Conservation (phyloP, 257 asterid genomes). For the Hygrophila difformis region DNA sequence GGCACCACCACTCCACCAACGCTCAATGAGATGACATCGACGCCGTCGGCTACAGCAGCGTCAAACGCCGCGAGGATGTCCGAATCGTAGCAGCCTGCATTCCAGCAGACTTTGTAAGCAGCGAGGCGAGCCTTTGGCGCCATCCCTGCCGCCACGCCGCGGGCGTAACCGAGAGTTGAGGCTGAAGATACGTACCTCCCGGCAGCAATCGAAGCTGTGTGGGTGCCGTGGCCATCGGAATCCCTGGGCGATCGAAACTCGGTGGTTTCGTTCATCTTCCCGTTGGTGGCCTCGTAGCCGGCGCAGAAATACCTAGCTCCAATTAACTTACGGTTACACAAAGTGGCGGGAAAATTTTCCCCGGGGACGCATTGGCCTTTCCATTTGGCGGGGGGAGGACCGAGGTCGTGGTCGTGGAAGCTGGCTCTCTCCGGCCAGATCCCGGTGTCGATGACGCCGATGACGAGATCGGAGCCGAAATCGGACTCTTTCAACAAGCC, state of each 20-base stretch:
- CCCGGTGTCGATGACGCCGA: slow-evolving; percentile 88
- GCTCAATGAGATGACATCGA: slow-evolving; percentile 72
- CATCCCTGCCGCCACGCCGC: slow-evolving; percentile 91
- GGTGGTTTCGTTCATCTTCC: slow-evolving; percentile 57
- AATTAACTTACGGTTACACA: slow-evolving; percentile 74
- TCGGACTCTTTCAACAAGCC: slow-evolving; percentile 74
- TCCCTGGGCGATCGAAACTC: slow-evolving; percentile 79
- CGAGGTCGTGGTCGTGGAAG: slow-evolving; percentile 55
- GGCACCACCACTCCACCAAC: slow-evolving; percentile 88
- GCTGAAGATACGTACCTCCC: slow-evolving; percentile 87
- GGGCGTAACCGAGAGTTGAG: slow-evolving; percentile 71
- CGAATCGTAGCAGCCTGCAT: slow-evolving; percentile 76
- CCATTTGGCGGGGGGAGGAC: slow-evolving; percentile 69
- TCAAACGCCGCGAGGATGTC: slow-evolving; percentile 90
- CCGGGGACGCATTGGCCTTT: slow-evolving; percentile 58
- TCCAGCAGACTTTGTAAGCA: slow-evolving; percentile 83
- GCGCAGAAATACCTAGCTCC: slow-evolving; percentile 65
- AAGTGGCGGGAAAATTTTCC: slow-evolving; percentile 33
- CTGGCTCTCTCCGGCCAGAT: slow-evolving; percentile 94
- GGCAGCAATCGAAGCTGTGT: slow-evolving; percentile 95
- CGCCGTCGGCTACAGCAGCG: slow-evolving; percentile 81
- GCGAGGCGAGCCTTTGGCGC: slow-evolving; percentile 94
- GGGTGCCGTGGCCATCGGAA: slow-evolving; percentile 91
- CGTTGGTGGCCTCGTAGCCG: slow-evolving; percentile 71
- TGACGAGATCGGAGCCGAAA: slow-evolving; percentile 82